Base-by-base conservation (phyloP, 345 rosid genomes). In the Lenwebbia sp. region DNA sequence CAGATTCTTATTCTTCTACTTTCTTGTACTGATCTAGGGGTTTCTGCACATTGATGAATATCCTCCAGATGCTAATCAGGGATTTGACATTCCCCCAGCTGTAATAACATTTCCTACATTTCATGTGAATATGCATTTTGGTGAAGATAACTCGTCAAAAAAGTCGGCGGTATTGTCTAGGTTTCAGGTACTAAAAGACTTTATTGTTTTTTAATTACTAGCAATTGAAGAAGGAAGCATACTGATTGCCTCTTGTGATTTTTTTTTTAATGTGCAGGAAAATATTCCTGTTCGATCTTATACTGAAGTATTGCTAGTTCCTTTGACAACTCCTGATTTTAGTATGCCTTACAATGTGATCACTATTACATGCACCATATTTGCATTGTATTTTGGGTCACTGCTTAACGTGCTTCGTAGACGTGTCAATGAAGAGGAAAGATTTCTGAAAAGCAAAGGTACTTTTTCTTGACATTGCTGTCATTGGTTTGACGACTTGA, bases 291-390 rank as follows among this genome's bases (percentile, higher is more conserved):
- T 96, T 86, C 90, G 92, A 87, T 90, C 95, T 51, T 98, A 96
- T 90, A 96, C 99, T 5, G 99, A 98, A 96, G 97, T 93, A 83
- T 88, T 96, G 87, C 98, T 96, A 19, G 97, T 93, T 65, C 99
- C 98, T 83, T 89, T 98, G 89, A 96, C 97, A 85, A 96, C 99
- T 62, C 98, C 99, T 89, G 99, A 98, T 91, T 98, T 96, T 88
- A 98, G 98, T 93, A 96, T 96, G 99, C 99, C 98, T 74, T 96
- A 98, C 92, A 98, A 98, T 60, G 99, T 98, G 88, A 96, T 95
- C 88, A 98, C 99, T 40, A 94, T 98, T 87, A 95, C 98, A 2
- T 98, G 99, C 92, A 96, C 99, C 0, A 92, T 96, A 22, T 96
- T 94, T 88, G 98, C 99, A 30, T 91, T 97, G 74, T 96, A 94